These are phyloP conservation scores for Wickerhamiella cacticola DNA, from an alignment of 805 yeast species.

Conservation along the genomic window DNA sequence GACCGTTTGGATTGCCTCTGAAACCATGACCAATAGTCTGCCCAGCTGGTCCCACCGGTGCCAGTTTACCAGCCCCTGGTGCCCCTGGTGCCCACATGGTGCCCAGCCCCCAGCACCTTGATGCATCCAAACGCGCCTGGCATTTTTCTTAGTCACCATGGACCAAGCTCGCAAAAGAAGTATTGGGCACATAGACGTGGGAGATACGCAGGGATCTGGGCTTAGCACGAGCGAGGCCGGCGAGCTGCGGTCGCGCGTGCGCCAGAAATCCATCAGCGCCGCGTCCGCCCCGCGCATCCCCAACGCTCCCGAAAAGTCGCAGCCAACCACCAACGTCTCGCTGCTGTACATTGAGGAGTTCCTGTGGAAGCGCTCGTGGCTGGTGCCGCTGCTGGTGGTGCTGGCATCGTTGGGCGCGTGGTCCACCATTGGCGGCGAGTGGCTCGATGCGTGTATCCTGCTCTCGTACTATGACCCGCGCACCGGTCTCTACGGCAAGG, in stretches of 20 bases:
- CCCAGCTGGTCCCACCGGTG: background rate
- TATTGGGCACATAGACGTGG: slow-evolving; percentile 22
- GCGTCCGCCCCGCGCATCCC: background rate
- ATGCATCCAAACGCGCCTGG: background rate
- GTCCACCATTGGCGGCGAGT: slow-evolving; percentile 16
- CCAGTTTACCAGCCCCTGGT: too few species aligned
- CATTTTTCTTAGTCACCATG: slow-evolving; percentile 2
- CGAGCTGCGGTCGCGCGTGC: slow-evolving; percentile 16
- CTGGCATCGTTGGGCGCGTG: slow-evolving; percentile 14
- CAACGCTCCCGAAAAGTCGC: background rate
- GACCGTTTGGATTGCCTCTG: too few species aligned
- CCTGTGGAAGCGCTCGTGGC: slow-evolving; percentile 18
- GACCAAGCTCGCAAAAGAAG: slow-evolving; percentile 13
- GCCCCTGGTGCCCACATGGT: background rate
- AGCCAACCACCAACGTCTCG: background rate
- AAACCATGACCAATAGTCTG: too few species aligned
- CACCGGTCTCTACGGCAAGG: slow-evolving; percentile 64
- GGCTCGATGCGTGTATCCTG: slow-evolving; percentile 19
- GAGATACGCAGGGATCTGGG: slow-evolving; percentile 24
- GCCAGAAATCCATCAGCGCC: slow-evolving; percentile 6
- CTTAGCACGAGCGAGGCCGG: slow-evolving; percentile 17
- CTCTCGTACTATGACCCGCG: slow-evolving; percentile 33
- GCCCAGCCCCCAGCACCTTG: background rate
- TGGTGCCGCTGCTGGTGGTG: slow-evolving; percentile 19
- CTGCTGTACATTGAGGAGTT: slow-evolving; percentile 7